Percentiles rank a stretch among this genome's conserved stretches.
Conservation (phyloP, 2,329 filamentous ascomycete genomes). For the Cytospora paraplurivora region DNA sequence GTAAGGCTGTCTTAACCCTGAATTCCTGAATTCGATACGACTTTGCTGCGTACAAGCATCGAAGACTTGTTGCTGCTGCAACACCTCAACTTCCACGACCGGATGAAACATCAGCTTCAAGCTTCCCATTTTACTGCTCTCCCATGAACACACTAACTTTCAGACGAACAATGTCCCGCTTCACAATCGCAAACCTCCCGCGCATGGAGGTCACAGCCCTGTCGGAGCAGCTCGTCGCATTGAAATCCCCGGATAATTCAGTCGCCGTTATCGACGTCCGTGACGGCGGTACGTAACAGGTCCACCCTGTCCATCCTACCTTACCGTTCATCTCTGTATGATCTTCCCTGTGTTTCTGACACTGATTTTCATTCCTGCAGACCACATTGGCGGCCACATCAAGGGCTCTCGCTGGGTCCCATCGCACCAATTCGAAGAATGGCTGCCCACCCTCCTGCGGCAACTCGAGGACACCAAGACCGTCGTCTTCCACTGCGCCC, state of each 20-base stretch:
- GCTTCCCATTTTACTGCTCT: neutral
- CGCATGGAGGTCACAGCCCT: slow-evolving; percentile 72
- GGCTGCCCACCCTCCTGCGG: slow-evolving; percentile 80
- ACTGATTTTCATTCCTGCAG: slow-evolving; percentile 45
- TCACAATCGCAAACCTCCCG: slow-evolving; percentile 58
- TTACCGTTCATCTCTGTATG: neutral
- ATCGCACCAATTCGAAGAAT: slow-evolving; percentile 69
- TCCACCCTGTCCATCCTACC: neutral
- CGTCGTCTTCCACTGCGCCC: slow-evolving; percentile 91
- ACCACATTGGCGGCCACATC: slow-evolving; percentile 92
- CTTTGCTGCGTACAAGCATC: too few relatives aligned
- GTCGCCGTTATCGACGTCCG: slow-evolving; percentile 87
- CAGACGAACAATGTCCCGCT: slow-evolving; percentile 27
- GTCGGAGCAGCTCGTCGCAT: slow-evolving; percentile 62
- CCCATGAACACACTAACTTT: slow-evolving; percentile 21
- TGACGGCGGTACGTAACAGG: slow-evolving; percentile 64
- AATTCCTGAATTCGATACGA: too few relatives aligned
- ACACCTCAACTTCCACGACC: neutral
- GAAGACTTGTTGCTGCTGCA: too few relatives aligned
- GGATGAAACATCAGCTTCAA: neutral
- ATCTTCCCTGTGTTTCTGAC: neutral
- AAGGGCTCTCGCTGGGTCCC: slow-evolving; percentile 75
- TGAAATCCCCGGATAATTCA: slow-evolving; percentile 44
- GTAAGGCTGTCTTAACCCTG: too few relatives aligned
- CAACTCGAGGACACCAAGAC: slow-evolving; percentile 74